Evolutionary conservation across 768 basidiomycete genomes (phyloP), one percentile per base, ranked within the genome.

Genomic region (Macrolepiota fuliginosa): DNA sequence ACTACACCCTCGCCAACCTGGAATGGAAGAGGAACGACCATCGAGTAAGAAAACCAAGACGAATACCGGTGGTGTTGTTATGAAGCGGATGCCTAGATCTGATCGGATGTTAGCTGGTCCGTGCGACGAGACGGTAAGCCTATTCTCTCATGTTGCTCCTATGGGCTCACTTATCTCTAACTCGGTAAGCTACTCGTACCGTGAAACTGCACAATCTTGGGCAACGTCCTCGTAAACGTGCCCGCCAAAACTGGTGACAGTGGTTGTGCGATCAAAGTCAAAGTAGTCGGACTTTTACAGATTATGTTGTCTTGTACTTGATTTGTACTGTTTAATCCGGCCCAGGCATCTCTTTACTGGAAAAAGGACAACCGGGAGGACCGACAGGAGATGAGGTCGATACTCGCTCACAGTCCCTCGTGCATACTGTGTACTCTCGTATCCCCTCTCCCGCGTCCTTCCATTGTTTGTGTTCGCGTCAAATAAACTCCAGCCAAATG

Each of bases 191-290:
- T 36, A 79, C 85, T 63, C 89, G 88, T 70, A 92, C 96, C 17
- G 77, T 84, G 72, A 86, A 89, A 69, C 80, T 98, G 61, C 90
- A 92, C 66, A 92, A 93, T 68, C 83, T 96, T 58, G 89, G 89
- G 5, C 94, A 96, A 72, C 83, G 96, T 66, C 84, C 83, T 57
- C 89, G 94, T 62, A n/a, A 96, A 96, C 73, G 86, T 87, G 81
- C 81, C 87, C 47, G 96, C 94, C 25, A 93, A 90, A 72, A 95
- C 95, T 40, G 92, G 92, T 62, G 96, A 99, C 81, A 81, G 85
- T 62, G 94, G 96, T 77, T 87, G 92, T 65, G 82, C 82, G 11
- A 94, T 94, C 76, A 83, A 78, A 70, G 82, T 81, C 64, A 93
- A 93, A 82, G 92, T 90, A 91, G 92, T 92, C 55, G 12, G 81